Percentiles rank a stretch among this genome's conserved stretches.
Conservation (phyloP, 106 monocot species). For the Dendrobium chrysotoxum region DNA sequence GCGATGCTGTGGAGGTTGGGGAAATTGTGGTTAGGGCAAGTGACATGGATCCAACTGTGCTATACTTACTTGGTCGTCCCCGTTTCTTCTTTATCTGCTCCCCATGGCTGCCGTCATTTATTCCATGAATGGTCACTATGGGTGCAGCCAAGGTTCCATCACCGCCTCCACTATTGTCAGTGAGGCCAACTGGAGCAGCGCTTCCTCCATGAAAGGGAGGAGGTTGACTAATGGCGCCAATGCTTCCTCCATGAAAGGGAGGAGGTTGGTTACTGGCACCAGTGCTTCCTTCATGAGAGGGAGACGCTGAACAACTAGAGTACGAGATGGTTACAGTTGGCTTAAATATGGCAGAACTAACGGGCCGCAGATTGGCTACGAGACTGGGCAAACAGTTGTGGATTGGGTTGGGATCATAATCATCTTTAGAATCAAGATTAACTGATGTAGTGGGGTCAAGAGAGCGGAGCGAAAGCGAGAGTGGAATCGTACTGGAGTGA, state of each 20-base stretch:
- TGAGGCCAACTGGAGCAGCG: background rate
- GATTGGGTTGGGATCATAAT: too few relatives aligned
- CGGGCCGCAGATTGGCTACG: too few relatives aligned
- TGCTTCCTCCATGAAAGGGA: constrained; percentile 19
- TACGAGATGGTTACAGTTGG: constrained; percentile 20
- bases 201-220: constrained; percentile 24
- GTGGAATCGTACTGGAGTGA: too few relatives aligned
- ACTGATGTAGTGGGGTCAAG: too few relatives aligned
- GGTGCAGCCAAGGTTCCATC: constrained; percentile 13
- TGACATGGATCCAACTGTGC: constrained; percentile 71
- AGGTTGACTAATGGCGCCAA: background rate
- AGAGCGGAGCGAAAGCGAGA: too few relatives aligned
- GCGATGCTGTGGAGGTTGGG: constrained; percentile 6
- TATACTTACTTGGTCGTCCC: constrained; percentile 87
- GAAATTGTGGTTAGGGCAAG: constrained; percentile 28
- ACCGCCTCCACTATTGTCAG: background rate
- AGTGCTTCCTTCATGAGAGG: background rate
- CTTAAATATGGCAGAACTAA: constrained; percentile 78
- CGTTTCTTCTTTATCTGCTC: constrained; percentile 69
- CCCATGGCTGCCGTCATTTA: constrained; percentile 30
- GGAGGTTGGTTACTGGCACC: constrained; percentile 4
- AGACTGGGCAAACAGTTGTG: too few relatives aligned
- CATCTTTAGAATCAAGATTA: too few relatives aligned
- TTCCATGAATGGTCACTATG: constrained; percentile 15
- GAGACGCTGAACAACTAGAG: background rate